Percentiles rank a stretch among this genome's conserved stretches.
These are phyloP conservation scores for Chenopodium suecicum DNA, from an alignment of 148 eudicot species.

Conservation along the genomic window DNA sequence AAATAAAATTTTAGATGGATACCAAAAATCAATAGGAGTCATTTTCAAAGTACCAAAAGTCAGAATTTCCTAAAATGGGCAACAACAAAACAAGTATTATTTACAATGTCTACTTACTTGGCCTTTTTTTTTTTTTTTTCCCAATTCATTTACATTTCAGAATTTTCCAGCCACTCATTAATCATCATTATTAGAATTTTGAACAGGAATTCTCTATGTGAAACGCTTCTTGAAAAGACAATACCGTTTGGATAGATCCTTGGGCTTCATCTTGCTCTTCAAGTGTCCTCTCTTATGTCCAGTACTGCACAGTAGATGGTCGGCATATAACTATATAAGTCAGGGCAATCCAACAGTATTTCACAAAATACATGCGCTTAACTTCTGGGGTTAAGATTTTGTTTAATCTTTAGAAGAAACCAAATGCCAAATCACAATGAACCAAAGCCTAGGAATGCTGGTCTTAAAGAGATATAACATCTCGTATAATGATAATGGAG, in stretches of 20 bases:
- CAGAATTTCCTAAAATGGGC: too few relatives aligned
- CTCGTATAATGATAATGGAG: neutral
- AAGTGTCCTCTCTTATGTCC: constrained; percentile 51
- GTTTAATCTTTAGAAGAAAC: neutral
- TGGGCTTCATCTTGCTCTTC: constrained; percentile 57
- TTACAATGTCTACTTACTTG: too few relatives aligned
- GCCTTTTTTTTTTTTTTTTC: too few relatives aligned
- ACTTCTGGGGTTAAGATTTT: neutral
- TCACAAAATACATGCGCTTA: neutral
- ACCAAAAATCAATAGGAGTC: too few relatives aligned
- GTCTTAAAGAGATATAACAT: neutral
- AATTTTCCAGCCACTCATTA: too few relatives aligned
- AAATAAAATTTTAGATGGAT: too few relatives aligned
- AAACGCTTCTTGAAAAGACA: constrained; percentile 73
- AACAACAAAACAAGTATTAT: too few relatives aligned
- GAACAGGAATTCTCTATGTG: constrained; percentile 24
- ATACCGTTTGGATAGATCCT: constrained; percentile 85
- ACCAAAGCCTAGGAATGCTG: neutral
- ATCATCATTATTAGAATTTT: neutral
- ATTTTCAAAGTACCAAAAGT: too few relatives aligned
- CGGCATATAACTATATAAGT: neutral
- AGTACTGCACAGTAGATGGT: constrained; percentile 39
- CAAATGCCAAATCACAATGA: neutral
- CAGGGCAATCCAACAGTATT: neutral
- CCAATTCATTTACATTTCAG: too few relatives aligned